These are phyloP conservation scores for Calonectria pseudoreteaudii DNA, from an alignment of 2,329 filamentous ascomycete genomes.

Conservation along the genomic window DNA sequence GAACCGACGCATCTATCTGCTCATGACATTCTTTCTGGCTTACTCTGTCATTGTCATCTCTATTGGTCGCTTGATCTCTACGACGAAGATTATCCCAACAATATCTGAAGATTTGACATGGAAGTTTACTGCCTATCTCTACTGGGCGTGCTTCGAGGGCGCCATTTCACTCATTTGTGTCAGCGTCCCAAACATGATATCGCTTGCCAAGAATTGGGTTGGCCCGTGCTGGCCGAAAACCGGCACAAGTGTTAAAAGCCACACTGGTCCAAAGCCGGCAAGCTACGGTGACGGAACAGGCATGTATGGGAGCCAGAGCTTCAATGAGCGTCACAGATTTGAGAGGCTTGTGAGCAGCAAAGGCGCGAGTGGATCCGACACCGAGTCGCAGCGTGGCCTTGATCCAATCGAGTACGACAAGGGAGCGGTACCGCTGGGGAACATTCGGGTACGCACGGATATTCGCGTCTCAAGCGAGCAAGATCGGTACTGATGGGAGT, in stretches of 20 bases:
- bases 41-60: constrained; percentile 4
- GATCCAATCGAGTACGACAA: background rate
- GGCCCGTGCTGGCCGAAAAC: background rate
- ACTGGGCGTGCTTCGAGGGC: background rate
- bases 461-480: constrained; percentile 1
- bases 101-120: background rate
- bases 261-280: background rate
- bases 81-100: background rate
- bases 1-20: background rate
- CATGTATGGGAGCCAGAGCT: background rate
- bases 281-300: background rate
- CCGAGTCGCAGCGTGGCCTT: background rate
- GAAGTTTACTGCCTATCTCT: background rate
- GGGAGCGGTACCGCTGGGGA: background rate
- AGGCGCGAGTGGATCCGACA: background rate
- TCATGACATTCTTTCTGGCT: background rate
- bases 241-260: background rate
- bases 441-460: background rate
- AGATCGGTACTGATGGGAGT: background rate
- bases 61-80: background rate
- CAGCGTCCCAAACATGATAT: background rate
- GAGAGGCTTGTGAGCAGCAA: background rate
- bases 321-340: background rate
- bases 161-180: constrained; percentile 1
- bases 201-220: background rate